Percentiles rank a stretch among this genome's conserved stretches.
phyloP scores from a whole-genome alignment of 805 yeast species.

The Sungouiella blattae region DNA sequence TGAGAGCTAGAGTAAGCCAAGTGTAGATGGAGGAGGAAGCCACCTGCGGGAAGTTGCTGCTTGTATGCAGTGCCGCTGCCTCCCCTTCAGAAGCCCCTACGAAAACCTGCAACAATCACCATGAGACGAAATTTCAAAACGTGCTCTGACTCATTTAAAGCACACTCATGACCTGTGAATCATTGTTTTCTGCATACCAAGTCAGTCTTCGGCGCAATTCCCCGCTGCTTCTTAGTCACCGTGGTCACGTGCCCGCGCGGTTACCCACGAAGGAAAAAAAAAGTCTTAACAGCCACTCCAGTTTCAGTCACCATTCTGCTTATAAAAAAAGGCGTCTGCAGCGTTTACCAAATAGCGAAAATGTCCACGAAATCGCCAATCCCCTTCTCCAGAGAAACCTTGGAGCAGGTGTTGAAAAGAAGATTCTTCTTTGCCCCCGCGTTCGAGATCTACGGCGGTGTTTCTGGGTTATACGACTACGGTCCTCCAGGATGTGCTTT shows the following conservation, averaged over 20 bases:
- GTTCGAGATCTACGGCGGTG: slow-evolving; percentile 97
- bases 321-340: slow-evolving; percentile 3
- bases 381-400: slow-evolving; percentile 75
- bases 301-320: slow-evolving; percentile 3
- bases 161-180: no score
- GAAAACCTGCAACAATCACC: no score
- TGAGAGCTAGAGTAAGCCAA: no score
- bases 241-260: not conserved
- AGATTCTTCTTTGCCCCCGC: slow-evolving; percentile 98
- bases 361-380: slow-evolving; percentile 30
- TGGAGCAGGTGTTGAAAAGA: slow-evolving; percentile 89
- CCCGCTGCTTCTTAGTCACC: no score
- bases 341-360: slow-evolving; percentile 9
- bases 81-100: no score
- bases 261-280: not conserved
- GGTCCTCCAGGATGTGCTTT: slow-evolving; percentile 99
- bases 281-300: not conserved
- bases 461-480: slow-evolving; percentile 94
- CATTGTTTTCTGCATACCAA: no score
- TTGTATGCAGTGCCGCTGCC: no score
- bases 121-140: no score
- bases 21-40: no score
- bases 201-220: no score
- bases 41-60: no score
- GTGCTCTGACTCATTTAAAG: no score